These are phyloP conservation scores for Vigna hirtella DNA, from an alignment of 306 rosid genomes.

Conservation along the genomic window DNA sequence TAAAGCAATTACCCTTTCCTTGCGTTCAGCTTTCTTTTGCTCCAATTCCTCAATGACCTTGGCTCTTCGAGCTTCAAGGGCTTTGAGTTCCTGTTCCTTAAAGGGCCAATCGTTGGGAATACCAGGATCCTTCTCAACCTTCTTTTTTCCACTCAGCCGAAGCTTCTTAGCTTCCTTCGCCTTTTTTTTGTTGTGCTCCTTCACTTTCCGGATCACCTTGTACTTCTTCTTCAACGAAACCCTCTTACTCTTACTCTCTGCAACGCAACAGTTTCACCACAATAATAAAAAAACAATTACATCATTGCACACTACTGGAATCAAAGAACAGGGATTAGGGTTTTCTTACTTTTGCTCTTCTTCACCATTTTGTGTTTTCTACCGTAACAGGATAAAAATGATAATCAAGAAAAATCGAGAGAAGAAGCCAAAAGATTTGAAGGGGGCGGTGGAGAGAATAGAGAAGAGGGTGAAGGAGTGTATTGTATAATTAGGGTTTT, in stretches of 20 bases:
- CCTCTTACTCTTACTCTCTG: conserved; percentile 99
- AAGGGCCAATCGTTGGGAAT: conserved; percentile 99
- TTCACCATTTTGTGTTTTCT: conserved; percentile 68
- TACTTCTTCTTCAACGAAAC: conserved; percentile 80
- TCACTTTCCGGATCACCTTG: conserved; percentile 85
- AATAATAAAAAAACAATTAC: not conserved
- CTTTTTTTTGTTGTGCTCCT: conserved; percentile 84
- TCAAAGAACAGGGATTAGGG: not conserved
- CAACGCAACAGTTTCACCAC: not conserved
- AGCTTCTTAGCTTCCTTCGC: conserved; percentile 96
- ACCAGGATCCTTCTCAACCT: conserved; percentile 97
- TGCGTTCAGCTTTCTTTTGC: conserved; percentile 88
- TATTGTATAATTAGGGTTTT: too few relatives aligned
- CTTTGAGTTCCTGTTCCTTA: conserved; percentile 94
- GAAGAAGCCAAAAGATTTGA: not conserved
- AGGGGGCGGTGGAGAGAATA: too few relatives aligned
- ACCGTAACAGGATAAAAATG: not conserved
- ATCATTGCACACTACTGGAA: not conserved
- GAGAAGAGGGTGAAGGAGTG: too few relatives aligned
- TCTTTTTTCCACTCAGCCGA: conserved; percentile 56
- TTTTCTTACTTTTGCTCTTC: conserved; percentile 81
- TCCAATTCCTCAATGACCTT: conserved; percentile 75
- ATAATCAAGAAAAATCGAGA: not conserved
- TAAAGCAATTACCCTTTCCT: conserved; percentile 75
- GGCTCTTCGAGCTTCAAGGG: conserved; percentile 84